Evolutionary conservation across 2,329 filamentous ascomycete species (phyloP).

Genomic region (Helminthosporium solani): DNA sequence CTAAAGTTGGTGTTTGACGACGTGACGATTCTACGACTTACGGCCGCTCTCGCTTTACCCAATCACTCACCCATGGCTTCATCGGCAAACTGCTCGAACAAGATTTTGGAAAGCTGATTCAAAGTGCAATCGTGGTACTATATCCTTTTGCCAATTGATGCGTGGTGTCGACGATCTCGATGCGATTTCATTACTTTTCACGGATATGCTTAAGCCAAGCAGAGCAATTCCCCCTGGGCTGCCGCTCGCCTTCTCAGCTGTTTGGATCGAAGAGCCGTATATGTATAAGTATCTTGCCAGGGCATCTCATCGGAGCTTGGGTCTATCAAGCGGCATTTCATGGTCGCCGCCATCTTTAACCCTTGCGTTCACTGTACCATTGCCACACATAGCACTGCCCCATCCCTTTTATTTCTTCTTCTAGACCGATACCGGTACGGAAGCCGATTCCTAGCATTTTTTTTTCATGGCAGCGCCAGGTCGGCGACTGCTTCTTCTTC

Average conservation of each 20-base stretch:
- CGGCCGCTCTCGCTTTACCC: conserved; percentile 24
- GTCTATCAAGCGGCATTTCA: conserved; percentile 29
- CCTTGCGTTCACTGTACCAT: conserved; percentile 15
- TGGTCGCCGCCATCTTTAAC: conserved; percentile 25
- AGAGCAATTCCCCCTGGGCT: conserved; percentile 9
- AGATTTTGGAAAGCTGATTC: neutral
- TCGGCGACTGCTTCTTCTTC: neutral
- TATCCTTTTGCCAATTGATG: neutral
- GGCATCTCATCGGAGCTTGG: conserved; percentile 37
- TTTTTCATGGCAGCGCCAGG: neutral
- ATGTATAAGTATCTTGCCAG: conserved; percentile 40
- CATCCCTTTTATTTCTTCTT: neutral
- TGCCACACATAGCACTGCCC: conserved; percentile 1
- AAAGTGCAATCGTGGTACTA: neutral
- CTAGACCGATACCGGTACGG: neutral
- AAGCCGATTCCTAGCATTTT: neutral
- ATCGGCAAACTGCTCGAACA: conserved; percentile 5
- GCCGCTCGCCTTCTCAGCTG: conserved; percentile 17
- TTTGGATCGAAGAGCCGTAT: conserved; percentile 14
- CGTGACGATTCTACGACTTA: conserved; percentile 52
- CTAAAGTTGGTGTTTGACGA: conserved; percentile 45
- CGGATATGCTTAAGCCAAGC: conserved; percentile 23
- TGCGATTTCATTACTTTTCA: conserved; percentile 15
- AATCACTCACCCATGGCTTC: conserved; percentile 20
- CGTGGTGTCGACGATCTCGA: neutral